A percentile compares a stretch with the other conserved stretches of the same genome.
Conservation (phyloP, 139 green algal species). For the Chloropicon primus region DNA sequence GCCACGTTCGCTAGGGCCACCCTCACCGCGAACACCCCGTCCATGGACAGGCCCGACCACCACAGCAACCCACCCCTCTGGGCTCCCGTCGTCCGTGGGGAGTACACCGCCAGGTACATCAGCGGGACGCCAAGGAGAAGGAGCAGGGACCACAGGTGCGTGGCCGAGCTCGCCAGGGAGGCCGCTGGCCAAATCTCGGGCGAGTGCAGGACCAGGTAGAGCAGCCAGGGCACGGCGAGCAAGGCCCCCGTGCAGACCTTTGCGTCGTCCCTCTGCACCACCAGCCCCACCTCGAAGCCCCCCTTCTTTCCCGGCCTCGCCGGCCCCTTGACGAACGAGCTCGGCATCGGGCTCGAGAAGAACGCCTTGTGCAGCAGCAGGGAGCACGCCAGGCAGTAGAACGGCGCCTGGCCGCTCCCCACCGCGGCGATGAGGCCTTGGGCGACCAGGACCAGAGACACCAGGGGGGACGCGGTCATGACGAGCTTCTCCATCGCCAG, state of each 20-base stretch:
- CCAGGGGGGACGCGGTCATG: constrained; percentile 43
- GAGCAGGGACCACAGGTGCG: not conserved
- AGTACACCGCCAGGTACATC: constrained; percentile 1
- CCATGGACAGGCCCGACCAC: constrained; percentile 17
- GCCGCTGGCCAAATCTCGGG: constrained; percentile 20
- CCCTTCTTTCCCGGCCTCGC: constrained; percentile 1
- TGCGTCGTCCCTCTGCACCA: not conserved
- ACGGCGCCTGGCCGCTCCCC: constrained; percentile 44
- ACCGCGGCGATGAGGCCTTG: constrained; percentile 21
- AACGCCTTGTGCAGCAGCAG: constrained; percentile 40
- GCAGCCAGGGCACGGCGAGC: constrained; percentile 1
- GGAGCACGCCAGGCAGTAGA: constrained; percentile 53
- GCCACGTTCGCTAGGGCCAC: constrained; percentile 29
- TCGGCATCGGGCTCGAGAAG: constrained; percentile 54
- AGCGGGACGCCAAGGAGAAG: constrained; percentile 9
- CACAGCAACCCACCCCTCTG: not conserved
- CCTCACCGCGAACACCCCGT: constrained; percentile 24
- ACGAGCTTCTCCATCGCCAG: constrained; percentile 75
- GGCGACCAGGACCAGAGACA: constrained; percentile 35
- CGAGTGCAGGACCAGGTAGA: constrained; percentile 10
- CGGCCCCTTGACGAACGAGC: constrained; percentile 47
- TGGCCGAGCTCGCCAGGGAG: constrained; percentile 68
- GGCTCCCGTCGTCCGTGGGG: not conserved
- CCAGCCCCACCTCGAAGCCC: constrained; percentile 2
- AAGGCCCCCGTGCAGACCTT: constrained; percentile 5